Evolutionary conservation across 352 stramenopile species (phyloP).

Genomic region (Phytopythium ostracodes): DNA sequence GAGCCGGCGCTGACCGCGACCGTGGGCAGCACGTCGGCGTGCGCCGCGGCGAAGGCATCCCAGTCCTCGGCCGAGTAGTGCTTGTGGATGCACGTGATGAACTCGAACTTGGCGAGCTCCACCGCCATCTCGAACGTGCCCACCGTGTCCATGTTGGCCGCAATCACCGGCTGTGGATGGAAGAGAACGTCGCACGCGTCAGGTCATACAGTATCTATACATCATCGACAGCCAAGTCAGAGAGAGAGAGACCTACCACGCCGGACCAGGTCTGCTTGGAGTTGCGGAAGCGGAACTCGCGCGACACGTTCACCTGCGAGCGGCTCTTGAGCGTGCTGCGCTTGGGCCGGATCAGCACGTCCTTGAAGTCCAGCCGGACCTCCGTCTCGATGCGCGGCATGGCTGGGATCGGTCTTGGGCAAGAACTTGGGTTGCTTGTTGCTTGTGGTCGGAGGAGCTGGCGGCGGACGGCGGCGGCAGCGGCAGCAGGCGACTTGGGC

Average conservation of each 20-base stretch:
- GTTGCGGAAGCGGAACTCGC: slow-evolving; percentile 73
- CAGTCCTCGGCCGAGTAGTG: slow-evolving; percentile 82
- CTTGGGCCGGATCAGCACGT: slow-evolving; percentile 93
- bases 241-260: slow-evolving; percentile 39
- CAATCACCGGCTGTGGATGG: slow-evolving; percentile 68
- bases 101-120: slow-evolving; percentile 71
- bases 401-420: background rate
- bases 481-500: slow-evolving; percentile 20
- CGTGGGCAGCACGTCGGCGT: slow-evolving; percentile 58
- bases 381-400: slow-evolving; percentile 91
- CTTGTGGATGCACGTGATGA: slow-evolving; percentile 91
- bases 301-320: slow-evolving; percentile 73
- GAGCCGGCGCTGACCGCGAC: slow-evolving; percentile 82
- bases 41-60: slow-evolving; percentile 40
- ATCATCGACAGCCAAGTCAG: background rate
- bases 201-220: too few species aligned
- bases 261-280: slow-evolving; percentile 71
- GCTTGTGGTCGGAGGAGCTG: background rate
- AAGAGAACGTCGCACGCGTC: background rate
- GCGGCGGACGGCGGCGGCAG: slow-evolving; percentile 7
- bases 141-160: slow-evolving; percentile 91
- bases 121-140: slow-evolving; percentile 89
- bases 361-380: slow-evolving; percentile 91
- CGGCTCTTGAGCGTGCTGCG: slow-evolving; percentile 88
- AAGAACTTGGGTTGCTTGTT: slow-evolving; percentile 5